phyloP scores from a whole-genome alignment of 805 yeast genomes.

The Pichia pseudocactophila region DNA sequence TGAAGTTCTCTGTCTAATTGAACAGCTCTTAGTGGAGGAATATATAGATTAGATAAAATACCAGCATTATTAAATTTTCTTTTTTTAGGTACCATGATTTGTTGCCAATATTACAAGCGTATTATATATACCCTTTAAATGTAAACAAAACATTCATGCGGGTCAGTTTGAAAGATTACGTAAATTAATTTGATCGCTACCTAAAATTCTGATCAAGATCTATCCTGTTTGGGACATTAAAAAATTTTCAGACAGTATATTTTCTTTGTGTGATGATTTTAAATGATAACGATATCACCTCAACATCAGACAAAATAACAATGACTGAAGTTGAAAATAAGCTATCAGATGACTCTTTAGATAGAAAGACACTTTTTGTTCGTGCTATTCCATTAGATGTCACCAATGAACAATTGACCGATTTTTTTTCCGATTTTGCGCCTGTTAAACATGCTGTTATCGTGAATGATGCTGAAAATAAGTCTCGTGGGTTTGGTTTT shows the following conservation, averaged over 20 bases:
- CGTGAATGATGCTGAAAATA: conserved; percentile 66
- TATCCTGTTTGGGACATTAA: too few species aligned
- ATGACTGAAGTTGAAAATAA: not conserved
- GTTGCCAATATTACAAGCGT: too few species aligned
- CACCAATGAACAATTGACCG: conserved; percentile 71
- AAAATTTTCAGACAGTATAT: not conserved
- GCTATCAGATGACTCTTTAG: conserved; percentile 29
- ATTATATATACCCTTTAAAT: too few species aligned
- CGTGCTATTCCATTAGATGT: conserved; percentile 76
- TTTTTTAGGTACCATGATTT: not conserved
- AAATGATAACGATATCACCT: not conserved
- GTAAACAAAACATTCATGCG: conserved; percentile 1
- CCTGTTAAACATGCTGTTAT: conserved; percentile 94
- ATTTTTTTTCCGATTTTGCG: conserved; percentile 82
- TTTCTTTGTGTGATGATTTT: not conserved
- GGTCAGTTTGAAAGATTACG: too few species aligned
- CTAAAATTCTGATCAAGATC: too few species aligned
- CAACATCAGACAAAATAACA: not conserved
- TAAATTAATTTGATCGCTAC: too few species aligned
- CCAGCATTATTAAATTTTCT: conserved; percentile 14
- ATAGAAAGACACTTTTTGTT: conserved; percentile 68
- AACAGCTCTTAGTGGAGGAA: conserved; percentile 23
- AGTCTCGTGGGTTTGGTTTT: conserved; percentile 92
- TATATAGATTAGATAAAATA: conserved; percentile 27
- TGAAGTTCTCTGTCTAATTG: conserved; percentile 20